Evolutionary conservation across 2,329 filamentous ascomycete genomes (phyloP).

Genomic region (Penicillium hesseltinei): DNA sequence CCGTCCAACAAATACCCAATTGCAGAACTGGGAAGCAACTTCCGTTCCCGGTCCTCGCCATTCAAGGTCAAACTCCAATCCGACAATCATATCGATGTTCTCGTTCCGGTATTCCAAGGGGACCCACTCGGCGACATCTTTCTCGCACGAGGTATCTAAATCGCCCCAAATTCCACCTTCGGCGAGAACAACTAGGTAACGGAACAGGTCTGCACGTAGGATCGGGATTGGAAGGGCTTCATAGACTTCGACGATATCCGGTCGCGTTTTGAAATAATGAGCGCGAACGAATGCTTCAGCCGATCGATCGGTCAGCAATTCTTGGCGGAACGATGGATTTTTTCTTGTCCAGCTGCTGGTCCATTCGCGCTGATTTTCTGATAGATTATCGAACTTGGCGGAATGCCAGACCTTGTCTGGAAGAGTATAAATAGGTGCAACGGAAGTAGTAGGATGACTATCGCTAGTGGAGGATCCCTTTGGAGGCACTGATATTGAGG

Average conservation of each 20-base stretch:
- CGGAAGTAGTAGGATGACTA: not conserved
- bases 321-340: conserved; percentile 25
- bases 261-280: conserved; percentile 31
- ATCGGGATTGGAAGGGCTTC: conserved; percentile 38
- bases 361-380: conserved; percentile 21
- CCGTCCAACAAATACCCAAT: conserved; percentile 23
- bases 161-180: conserved; percentile 47
- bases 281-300: conserved; percentile 34
- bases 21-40: conserved; percentile 25
- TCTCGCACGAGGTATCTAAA: conserved; percentile 39
- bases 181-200: conserved; percentile 42
- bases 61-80: conserved; percentile 39
- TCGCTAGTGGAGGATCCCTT: not conserved
- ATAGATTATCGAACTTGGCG: conserved; percentile 22
- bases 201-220: conserved; percentile 44
- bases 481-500: not conserved
- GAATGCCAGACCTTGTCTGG: conserved; percentile 25
- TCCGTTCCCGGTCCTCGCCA: conserved; percentile 9
- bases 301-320: conserved; percentile 33
- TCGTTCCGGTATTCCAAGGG: conserved; percentile 30
- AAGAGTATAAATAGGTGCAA: not conserved
- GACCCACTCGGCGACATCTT: conserved; percentile 38
- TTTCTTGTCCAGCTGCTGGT: conserved; percentile 25
- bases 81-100: conserved; percentile 36
- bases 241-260: conserved; percentile 41